Evolutionary conservation across 306 rosid genomes (phyloP).

Genomic region (Prunus mongolica): DNA sequence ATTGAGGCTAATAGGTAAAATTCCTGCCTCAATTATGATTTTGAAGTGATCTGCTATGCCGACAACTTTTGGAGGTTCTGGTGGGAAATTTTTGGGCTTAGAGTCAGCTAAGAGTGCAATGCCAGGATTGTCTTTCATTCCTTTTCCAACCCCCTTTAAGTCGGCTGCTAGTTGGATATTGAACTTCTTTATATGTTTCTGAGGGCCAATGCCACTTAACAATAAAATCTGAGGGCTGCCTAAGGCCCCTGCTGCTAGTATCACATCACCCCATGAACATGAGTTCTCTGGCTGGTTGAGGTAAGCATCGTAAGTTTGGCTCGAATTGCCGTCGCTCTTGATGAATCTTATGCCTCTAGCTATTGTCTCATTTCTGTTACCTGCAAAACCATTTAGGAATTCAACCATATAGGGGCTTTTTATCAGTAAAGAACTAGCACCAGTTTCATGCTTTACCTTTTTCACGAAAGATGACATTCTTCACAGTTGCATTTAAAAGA

Average conservation of each 20-base stretch:
- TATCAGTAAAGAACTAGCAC: too few relatives aligned
- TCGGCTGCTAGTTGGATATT: slow-evolving; percentile 38
- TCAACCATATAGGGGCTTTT: neutral
- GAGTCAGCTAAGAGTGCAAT: slow-evolving; percentile 51
- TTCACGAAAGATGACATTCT: slow-evolving; percentile 46
- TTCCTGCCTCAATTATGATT: slow-evolving; percentile 56
- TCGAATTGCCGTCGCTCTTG: slow-evolving; percentile 45
- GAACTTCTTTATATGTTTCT: slow-evolving; percentile 39
- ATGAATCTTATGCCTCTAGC: slow-evolving; percentile 60
- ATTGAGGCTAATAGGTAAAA: slow-evolving; percentile 47
- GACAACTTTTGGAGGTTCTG: slow-evolving; percentile 64
- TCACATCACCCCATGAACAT: slow-evolving; percentile 56
- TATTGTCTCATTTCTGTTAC: slow-evolving; percentile 34
- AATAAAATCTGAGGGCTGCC: slow-evolving; percentile 75
- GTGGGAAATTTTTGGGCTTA: slow-evolving; percentile 42
- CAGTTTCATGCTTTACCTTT: slow-evolving; percentile 38
- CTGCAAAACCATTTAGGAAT: slow-evolving; percentile 24
- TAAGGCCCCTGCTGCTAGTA: slow-evolving; percentile 67
- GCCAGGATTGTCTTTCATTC: slow-evolving; percentile 73
- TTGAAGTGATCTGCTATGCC: slow-evolving; percentile 59
- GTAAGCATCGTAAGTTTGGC: slow-evolving; percentile 43
- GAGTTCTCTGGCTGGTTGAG: slow-evolving; percentile 37
- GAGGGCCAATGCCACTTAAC: slow-evolving; percentile 71
- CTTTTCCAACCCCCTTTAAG: slow-evolving; percentile 49
- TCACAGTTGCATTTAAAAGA: slow-evolving; percentile 68